phyloP scores from a whole-genome alignment of 2,329 filamentous ascomycete species.

The Bertia moriformis region DNA sequence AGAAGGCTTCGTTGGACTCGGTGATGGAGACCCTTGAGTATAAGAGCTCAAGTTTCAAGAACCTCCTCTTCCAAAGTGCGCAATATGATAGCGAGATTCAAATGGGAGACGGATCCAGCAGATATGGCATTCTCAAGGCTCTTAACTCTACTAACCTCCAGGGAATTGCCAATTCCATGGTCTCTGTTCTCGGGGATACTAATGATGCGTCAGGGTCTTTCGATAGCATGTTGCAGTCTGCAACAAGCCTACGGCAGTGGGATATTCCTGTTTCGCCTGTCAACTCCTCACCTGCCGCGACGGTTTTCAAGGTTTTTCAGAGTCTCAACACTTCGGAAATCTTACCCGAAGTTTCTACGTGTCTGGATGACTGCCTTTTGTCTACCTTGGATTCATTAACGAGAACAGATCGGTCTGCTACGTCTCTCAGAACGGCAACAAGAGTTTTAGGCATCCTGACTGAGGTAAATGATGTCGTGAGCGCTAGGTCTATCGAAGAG shows the following conservation, averaged over 20 bases:
- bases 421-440: background rate
- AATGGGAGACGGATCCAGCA: background rate
- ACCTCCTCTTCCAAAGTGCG: constrained; percentile 80
- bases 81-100: constrained; percentile 56
- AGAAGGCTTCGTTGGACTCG: constrained; percentile 60
- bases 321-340: background rate
- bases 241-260: background rate
- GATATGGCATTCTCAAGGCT: background rate
- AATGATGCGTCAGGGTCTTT: background rate
- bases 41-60: constrained; percentile 71
- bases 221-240: background rate
- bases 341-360: background rate
- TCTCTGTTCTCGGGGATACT: background rate
- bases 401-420: background rate
- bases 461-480: background rate
- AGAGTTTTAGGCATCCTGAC: background rate
- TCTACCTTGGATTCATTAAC: background rate
- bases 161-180: background rate
- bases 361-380: background rate
- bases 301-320: background rate
- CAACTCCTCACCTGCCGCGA: background rate
- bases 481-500: background rate
- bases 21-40: constrained; percentile 76
- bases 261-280: background rate
- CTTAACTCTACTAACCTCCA: constrained; percentile 1